These are phyloP conservation scores for Ascoidea asiatica DNA, from an alignment of 805 yeast species.

Conservation along the genomic window DNA sequence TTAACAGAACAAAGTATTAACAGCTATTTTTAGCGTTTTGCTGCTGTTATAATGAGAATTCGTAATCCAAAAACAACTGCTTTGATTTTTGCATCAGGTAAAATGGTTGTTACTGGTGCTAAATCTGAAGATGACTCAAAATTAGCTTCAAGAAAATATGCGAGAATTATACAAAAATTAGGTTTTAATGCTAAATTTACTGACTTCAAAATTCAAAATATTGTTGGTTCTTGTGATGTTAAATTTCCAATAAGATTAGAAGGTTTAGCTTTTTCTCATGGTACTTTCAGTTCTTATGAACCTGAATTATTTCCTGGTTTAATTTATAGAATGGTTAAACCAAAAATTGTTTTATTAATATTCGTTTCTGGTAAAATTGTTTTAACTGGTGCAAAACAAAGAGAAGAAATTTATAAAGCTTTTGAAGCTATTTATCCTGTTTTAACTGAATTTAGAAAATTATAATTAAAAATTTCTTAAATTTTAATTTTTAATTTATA, in stretches of 20 bases:
- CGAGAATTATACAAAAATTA: slow-evolving; percentile 93
- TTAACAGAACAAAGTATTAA: too few species aligned
- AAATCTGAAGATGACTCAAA: slow-evolving; percentile 98
- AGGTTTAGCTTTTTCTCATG: slow-evolving; percentile 96
- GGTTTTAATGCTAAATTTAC: slow-evolving; percentile 98
- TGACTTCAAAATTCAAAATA: slow-evolving; percentile 95
- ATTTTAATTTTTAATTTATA: too few species aligned
- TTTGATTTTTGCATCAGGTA: slow-evolving; percentile 93
- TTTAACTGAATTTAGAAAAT: slow-evolving; percentile 90
- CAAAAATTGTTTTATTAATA: slow-evolving; percentile 88
- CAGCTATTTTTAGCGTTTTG: slow-evolving; percentile 76
- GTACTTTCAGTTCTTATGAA: slow-evolving; percentile 96
- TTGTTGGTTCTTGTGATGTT: slow-evolving; percentile 97
- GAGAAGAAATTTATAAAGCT: slow-evolving; percentile 97
- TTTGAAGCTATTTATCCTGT: slow-evolving; percentile 98
- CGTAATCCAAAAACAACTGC: slow-evolving; percentile 99
- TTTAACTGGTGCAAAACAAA: slow-evolving; percentile 95
- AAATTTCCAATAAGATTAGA: slow-evolving; percentile 95
- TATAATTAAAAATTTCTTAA: slow-evolving; percentile 15
- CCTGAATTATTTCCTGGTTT: slow-evolving; percentile 97
- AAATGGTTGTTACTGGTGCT: slow-evolving; percentile 99
- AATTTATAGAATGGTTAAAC: slow-evolving; percentile 98
- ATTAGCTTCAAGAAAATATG: slow-evolving; percentile 93
- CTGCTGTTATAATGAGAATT: slow-evolving; percentile 98
- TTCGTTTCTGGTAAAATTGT: slow-evolving; percentile 97